Evolutionary conservation across 371 early-diverging fungal genomes (phyloP), one percentile per base, ranked within the genome.

Genomic region (Coemansia sp.): DNA sequence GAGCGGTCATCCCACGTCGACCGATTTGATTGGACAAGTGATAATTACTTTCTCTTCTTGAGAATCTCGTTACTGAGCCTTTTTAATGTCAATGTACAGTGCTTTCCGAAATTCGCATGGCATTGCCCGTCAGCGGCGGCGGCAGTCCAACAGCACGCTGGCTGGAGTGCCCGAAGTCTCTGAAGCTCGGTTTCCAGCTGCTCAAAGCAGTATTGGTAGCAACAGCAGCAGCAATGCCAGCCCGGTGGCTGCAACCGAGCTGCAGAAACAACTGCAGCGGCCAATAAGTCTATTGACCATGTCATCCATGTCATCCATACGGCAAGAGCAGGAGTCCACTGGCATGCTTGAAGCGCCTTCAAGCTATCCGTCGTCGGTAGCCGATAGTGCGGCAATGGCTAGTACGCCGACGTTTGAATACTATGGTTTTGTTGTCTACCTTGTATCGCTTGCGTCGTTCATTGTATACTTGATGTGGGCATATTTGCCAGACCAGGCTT

Each of bases 401-500:
- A 89, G 88, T 56, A 91, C 88, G 15, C 91, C 91, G 7, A 85
- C 89, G 0, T 89, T 89, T 65, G 93, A 93, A 61, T 92, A 91
- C 75, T 89, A 91, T 72, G 94, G 94, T 12, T 93, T 93, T 78
- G 92, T 88, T 15, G 82, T 92, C 65, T 93, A 93, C 65, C 82
- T 93, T n/a, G 82, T 87, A 6, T 91, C 94, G 1, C 87, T 89
- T 75, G 86, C 91, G 8, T 84, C 83, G 7, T 87, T 89, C 67
- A 88, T 69, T 12, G 83, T 90, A 66, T 92, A 92, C 58, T 67
- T 92, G 23, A 74, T 87, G 39, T 93, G 92, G 93, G 91, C 92
- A 0, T 88, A 90, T 69, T 82, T 91, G 5, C 92, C 94, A n/a
- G 91, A 93, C 69, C 80, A 83, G 24, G 81, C 86, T 15, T 82